A percentile compares a stretch with the other conserved stretches of the same genome.
phyloP scores from a whole-genome alignment of 495 filamentous ascomycete species.

The Staphylotrichum longicolle region DNA sequence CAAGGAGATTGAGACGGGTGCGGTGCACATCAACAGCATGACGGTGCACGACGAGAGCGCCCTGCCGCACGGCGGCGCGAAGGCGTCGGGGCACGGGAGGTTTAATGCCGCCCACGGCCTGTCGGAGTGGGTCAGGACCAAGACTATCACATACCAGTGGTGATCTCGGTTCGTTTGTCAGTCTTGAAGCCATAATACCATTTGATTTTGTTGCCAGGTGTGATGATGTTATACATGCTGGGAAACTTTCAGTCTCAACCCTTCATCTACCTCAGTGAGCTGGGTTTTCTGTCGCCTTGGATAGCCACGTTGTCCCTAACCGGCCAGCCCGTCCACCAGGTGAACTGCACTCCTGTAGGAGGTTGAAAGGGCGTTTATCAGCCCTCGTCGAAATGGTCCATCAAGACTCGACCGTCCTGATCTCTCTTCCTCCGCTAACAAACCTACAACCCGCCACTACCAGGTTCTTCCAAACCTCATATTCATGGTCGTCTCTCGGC shows the following conservation, averaged over 20 bases:
- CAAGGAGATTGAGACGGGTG: slow-evolving; percentile 73
- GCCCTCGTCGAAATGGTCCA: too few relatives aligned
- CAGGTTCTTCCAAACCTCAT: slow-evolving; percentile 9
- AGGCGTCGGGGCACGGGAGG: slow-evolving; percentile 76
- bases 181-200: slow-evolving; percentile 1
- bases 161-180: slow-evolving; percentile 22
- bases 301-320: too few relatives aligned
- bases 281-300: too few relatives aligned
- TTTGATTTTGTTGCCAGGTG: neutral
- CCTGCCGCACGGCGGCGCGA: slow-evolving; percentile 81
- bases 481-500: slow-evolving; percentile 8
- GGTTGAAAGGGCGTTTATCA: too few relatives aligned
- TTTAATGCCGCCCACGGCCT: slow-evolving; percentile 51
- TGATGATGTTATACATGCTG: neutral
- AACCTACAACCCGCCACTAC: slow-evolving; percentile 1
- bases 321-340: too few relatives aligned
- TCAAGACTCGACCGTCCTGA: slow-evolving; percentile 1
- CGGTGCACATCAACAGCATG: slow-evolving; percentile 85
- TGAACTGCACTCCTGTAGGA: too few relatives aligned
- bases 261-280: too few relatives aligned
- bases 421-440: neutral
- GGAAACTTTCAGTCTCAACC: too few relatives aligned
- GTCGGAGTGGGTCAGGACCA: slow-evolving; percentile 78
- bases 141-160: slow-evolving; percentile 73
- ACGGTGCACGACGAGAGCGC: slow-evolving; percentile 79